Conservation (phyloP, 768 basidiomycete genomes). For the Macrolepiota fuliginosa region DNA sequence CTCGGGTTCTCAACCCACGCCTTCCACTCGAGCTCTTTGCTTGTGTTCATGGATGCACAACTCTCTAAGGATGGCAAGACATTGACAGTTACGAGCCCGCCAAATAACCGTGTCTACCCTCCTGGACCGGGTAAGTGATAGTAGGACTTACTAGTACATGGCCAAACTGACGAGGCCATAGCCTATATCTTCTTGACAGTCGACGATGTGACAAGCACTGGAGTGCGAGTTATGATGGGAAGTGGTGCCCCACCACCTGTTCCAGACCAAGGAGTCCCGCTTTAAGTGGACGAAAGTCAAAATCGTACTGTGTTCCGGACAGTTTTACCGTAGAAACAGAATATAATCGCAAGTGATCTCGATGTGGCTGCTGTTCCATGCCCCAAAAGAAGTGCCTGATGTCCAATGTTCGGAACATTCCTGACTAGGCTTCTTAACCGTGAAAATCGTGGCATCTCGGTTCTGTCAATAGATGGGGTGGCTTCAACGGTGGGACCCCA, state of each 20-base stretch:
- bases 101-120: constrained; percentile 35
- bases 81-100: constrained; percentile 33
- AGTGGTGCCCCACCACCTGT: constrained; percentile 39
- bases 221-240: constrained; percentile 38
- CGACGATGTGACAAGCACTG: constrained; percentile 27
- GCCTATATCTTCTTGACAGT: background rate
- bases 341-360: background rate
- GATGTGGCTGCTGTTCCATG: too few species aligned
- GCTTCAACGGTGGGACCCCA: too few species aligned
- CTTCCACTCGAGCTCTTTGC: constrained; percentile 36
- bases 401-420: too few species aligned
- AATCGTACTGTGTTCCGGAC: background rate
- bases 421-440: too few species aligned
- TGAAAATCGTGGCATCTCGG: too few species aligned
- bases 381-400: too few species aligned
- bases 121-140: constrained; percentile 36
- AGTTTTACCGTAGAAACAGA: background rate
- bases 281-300: constrained; percentile 1
- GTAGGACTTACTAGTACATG: too few species aligned
- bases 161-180: background rate
- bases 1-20: constrained; percentile 43
- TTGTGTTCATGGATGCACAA: constrained; percentile 33
- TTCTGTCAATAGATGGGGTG: too few species aligned
- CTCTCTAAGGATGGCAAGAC: constrained; percentile 29
- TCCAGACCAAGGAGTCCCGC: constrained; percentile 25